These are phyloP conservation scores for Pleurotus djamor DNA, from an alignment of 768 basidiomycete genomes.

Conservation along the genomic window DNA sequence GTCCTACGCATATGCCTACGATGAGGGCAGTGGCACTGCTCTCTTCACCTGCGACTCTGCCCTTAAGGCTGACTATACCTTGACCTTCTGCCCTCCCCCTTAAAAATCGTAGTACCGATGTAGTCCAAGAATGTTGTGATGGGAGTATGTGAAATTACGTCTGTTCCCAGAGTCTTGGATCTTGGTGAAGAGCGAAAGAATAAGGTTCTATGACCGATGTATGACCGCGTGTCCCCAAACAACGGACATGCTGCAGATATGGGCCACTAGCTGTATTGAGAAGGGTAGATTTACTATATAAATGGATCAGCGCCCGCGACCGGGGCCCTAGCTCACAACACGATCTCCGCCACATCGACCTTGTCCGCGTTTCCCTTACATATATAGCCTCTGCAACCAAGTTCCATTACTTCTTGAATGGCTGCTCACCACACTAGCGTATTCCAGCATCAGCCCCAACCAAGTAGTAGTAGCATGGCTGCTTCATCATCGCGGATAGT, in stretches of 20 bases:
- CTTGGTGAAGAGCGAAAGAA: background rate
- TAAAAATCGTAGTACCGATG: background rate
- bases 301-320: constrained; percentile 1
- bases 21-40: constrained; percentile 42
- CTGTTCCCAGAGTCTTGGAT: constrained; percentile 4
- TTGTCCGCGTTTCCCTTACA: background rate
- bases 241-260: background rate
- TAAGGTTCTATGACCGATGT: constrained; percentile 1
- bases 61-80: constrained; percentile 26
- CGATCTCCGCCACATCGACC: background rate
- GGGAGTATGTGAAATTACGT: background rate
- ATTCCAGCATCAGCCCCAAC: constrained; percentile 1
- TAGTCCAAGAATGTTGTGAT: background rate
- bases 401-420: background rate
- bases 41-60: constrained; percentile 37
- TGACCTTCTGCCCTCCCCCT: constrained; percentile 31
- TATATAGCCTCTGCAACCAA: no score
- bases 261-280: background rate
- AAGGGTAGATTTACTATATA: background rate
- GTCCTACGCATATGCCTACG: constrained; percentile 42
- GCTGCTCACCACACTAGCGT: background rate
- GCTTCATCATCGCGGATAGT: background rate
- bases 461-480: background rate
- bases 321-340: constrained; percentile 2
- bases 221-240: background rate